These are phyloP conservation scores for Penicillium sp. DNA, from an alignment of 2,329 filamentous ascomycete species.

Conservation along the genomic window DNA sequence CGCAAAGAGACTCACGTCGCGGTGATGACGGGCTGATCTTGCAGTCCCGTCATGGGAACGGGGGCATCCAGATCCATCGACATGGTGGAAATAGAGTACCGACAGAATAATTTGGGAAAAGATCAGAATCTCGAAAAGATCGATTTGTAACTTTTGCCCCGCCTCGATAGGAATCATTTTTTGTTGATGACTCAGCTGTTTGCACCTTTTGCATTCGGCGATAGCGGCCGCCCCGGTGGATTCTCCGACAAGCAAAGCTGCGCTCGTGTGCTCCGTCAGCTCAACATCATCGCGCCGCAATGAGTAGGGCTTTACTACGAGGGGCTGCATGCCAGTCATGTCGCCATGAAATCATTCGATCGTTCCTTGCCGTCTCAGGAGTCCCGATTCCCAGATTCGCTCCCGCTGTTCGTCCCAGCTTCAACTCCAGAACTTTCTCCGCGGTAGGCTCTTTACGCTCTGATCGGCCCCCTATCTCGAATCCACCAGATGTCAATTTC, in stretches of 20 bases:
- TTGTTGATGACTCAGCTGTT: slow-evolving; percentile 33
- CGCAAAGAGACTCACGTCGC: slow-evolving; percentile 59
- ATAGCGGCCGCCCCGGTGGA: slow-evolving; percentile 14
- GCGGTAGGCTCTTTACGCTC: slow-evolving; percentile 29
- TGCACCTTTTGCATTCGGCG: slow-evolving; percentile 30
- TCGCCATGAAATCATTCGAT: slow-evolving; percentile 38
- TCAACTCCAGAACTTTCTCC: slow-evolving; percentile 35
- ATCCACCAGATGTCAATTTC: slow-evolving; percentile 23
- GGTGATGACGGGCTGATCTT: slow-evolving; percentile 46
- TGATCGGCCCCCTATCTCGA: slow-evolving; percentile 32
- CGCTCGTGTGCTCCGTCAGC: slow-evolving; percentile 10
- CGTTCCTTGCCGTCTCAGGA: slow-evolving; percentile 38
- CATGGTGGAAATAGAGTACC: slow-evolving; percentile 32
- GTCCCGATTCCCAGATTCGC: slow-evolving; percentile 32
- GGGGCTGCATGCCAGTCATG: slow-evolving; percentile 40
- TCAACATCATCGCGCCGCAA: slow-evolving; percentile 26
- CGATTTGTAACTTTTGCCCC: slow-evolving; percentile 38
- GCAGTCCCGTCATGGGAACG: slow-evolving; percentile 55
- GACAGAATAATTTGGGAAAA: slow-evolving; percentile 13
- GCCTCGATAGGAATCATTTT: slow-evolving; percentile 29
- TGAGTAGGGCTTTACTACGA: slow-evolving; percentile 43
- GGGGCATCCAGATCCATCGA: slow-evolving; percentile 65
- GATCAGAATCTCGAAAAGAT: slow-evolving; percentile 20
- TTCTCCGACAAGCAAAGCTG: slow-evolving; percentile 9
- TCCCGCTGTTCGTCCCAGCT: slow-evolving; percentile 22